Evolutionary conservation across 176 grass and related monocot genomes (phyloP), one percentile per base, ranked within the genome.

Genomic region (Thalia dealbata): DNA sequence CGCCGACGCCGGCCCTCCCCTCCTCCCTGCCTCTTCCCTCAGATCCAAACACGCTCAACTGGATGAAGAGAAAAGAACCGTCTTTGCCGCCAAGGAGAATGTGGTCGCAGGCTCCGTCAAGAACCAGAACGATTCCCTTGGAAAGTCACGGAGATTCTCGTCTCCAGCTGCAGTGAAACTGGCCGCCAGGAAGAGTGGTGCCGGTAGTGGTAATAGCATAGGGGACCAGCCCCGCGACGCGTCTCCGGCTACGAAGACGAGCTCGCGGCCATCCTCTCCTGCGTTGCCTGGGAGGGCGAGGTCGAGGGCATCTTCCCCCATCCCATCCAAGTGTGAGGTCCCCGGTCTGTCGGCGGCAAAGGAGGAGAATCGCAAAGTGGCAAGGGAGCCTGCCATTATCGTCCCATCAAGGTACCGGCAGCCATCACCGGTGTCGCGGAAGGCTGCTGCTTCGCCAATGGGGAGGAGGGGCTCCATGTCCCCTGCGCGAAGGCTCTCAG

Each of bases 321-420:
- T 83, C 26, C 88, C 88, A 14, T 96, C 92, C 7, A 96, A 96
- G 69, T 96, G 92, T 24, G 84, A 87, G 13, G 92, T 96, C 22
- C 92, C 88, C 1, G 85, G 92, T 72, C 78, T 96, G 43, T 67
- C 77, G 19, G 89, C 79, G 3, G 88, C 92, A 11, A 87, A 91
- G 79, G 89, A 91, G 59, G 92, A 91, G 78, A 89, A 91, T 32
- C 78, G 92, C 9, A 79, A 75, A 58, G 44, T 28, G 7, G 81
- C 77, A 6, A 87, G 61, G 78, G 92, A 96, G 73, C 83, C 92
- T 9, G 84, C 88, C 0, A 96, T 96, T 18, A 54, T 96, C 10
- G 88, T 96, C 26, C 92, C 92, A 1, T 91, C 92, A 2, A 82
- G 92, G 70, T 91, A 91, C 74, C 74, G 90, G 42, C 87, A 99